Conservation (phyloP, 345 rosid species). For the Populus euphratica region DNA sequence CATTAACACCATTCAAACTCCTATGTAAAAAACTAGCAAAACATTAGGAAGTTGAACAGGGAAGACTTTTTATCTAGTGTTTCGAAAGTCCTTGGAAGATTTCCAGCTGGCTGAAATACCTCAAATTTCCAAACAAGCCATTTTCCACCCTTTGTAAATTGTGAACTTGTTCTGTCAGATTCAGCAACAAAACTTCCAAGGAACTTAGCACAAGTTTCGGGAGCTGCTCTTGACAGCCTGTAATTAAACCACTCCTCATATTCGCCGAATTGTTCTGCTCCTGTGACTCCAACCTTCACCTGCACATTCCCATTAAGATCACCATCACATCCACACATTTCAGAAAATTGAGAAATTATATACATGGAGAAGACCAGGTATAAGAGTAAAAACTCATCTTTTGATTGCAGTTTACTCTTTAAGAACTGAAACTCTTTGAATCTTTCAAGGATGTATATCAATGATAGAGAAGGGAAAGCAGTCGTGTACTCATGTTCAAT, state of each 20-base stretch:
- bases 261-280: conserved; percentile 85
- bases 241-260: conserved; percentile 98
- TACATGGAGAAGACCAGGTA: neutral
- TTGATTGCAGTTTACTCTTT: neutral
- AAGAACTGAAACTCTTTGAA: neutral
- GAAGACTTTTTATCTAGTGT: neutral
- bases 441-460: neutral
- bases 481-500: neutral
- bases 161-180: conserved; percentile 52
- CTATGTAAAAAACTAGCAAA: neutral
- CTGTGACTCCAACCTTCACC: conserved; percentile 79
- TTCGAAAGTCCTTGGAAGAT: conserved; percentile 5
- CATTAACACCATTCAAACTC: conserved; percentile 2
- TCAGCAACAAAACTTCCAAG: conserved; percentile 77
- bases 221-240: conserved; percentile 92
- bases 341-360: neutral
- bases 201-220: conserved; percentile 92
- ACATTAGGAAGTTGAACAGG: neutral
- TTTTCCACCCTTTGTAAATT: conserved; percentile 70
- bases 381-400: neutral
- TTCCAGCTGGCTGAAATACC: conserved; percentile 34
- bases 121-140: conserved; percentile 99
- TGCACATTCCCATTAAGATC: conserved; percentile 25
- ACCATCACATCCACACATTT: neutral
- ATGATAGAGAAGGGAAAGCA: neutral